A percentile compares a stretch with the other conserved stretches of the same genome.
phyloP scores from a whole-genome alignment of 164 flowering plant species.

The Vitis rotundifolia region DNA sequence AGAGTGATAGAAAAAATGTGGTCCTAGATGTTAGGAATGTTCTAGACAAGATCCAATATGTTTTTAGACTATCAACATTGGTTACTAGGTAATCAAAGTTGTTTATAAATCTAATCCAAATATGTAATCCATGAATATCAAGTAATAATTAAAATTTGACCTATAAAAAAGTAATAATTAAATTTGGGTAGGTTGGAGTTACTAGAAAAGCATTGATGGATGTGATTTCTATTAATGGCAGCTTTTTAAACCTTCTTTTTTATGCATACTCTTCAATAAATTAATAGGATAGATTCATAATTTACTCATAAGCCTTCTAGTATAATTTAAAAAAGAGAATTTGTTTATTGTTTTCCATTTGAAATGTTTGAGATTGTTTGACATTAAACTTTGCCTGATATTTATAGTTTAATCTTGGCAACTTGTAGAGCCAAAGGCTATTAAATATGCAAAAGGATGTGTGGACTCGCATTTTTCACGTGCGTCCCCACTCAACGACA shows the following conservation, averaged over 20 bases:
- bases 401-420: no score
- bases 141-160: background rate
- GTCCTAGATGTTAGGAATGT: conserved; percentile 97
- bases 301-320: background rate
- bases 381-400: no score
- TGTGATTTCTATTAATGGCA: conserved; percentile 91
- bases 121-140: conserved; percentile 1
- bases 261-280: conserved; percentile 96
- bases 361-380: no score
- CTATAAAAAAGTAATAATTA: no score
- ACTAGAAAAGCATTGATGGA: conserved; percentile 82
- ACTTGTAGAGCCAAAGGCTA: no score
- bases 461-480: no score
- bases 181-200: conserved; percentile 70
- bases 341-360: no score
- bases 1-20: conserved; percentile 85
- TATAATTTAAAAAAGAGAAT: no score
- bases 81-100: conserved; percentile 75
- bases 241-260: conserved; percentile 88
- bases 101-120: conserved; percentile 1
- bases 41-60: conserved; percentile 77
- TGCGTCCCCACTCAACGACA: no score
- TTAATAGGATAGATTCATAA: conserved; percentile 42
- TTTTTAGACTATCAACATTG: conserved; percentile 87
- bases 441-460: no score